These are phyloP conservation scores for Ceratobasidium theobromae DNA, from an alignment of 1,284 basidiomycete species.

Conservation along the genomic window DNA sequence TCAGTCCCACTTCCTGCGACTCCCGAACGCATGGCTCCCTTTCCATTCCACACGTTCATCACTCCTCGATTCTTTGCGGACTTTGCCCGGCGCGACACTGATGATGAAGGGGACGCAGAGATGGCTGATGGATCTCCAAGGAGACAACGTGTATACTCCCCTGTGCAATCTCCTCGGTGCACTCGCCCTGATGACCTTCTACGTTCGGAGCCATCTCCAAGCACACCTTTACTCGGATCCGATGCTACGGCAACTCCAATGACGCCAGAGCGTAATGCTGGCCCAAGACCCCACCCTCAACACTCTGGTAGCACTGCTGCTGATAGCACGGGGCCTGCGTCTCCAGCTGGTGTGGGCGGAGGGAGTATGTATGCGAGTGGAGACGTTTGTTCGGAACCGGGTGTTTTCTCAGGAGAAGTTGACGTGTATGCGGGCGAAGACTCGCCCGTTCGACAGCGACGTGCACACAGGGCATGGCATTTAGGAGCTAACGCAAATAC, in stretches of 20 bases:
- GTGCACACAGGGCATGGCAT: slow-evolving; percentile 26
- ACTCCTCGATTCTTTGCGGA: slow-evolving; percentile 28
- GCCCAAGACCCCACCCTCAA: slow-evolving; percentile 21
- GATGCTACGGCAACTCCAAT: slow-evolving; percentile 7
- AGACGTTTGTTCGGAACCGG: not conserved
- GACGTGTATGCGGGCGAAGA: slow-evolving; percentile 24
- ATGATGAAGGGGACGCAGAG: slow-evolving; percentile 27
- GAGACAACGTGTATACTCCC: slow-evolving; percentile 15
- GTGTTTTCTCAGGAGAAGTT: slow-evolving; percentile 10
- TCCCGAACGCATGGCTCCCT: slow-evolving; percentile 25
- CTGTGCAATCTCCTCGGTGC: not conserved
- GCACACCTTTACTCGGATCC: slow-evolving; percentile 8
- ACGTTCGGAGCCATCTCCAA: slow-evolving; percentile 13
- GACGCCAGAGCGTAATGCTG: slow-evolving; percentile 26
- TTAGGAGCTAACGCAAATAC: not conserved
- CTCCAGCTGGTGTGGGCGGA: slow-evolving; percentile 7
- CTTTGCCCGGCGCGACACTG: slow-evolving; percentile 24
- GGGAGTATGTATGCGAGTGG: slow-evolving; percentile 11
- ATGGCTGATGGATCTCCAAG: slow-evolving; percentile 24
- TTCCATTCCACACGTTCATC: slow-evolving; percentile 28
- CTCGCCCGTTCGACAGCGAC: slow-evolving; percentile 25
- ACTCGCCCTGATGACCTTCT: not conserved
- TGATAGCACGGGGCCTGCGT: slow-evolving; percentile 20
- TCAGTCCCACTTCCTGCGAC: slow-evolving; percentile 20
- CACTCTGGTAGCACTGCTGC: slow-evolving; percentile 30